Evolutionary conservation across 2,329 filamentous ascomycete genomes (phyloP).

Genomic region (Lojkania enalia): DNA sequence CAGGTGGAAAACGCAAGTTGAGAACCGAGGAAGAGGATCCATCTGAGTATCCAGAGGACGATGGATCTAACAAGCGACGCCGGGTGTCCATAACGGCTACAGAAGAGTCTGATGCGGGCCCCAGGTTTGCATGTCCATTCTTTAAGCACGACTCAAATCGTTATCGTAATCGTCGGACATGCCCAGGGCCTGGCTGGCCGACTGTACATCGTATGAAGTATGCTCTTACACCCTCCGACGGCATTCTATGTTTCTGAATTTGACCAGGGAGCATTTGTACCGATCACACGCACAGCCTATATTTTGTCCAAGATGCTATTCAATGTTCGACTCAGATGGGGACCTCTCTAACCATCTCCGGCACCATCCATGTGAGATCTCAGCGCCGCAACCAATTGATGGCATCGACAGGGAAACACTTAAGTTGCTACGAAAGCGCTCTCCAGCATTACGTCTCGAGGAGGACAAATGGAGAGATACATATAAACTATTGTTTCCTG

Average conservation of each 20-base stretch:
- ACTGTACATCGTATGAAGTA: constrained; percentile 49
- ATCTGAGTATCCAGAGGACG: constrained; percentile 26
- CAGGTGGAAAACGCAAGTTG: constrained; percentile 28
- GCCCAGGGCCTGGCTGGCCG: constrained; percentile 45
- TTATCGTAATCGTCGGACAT: constrained; percentile 42
- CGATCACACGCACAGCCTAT: constrained; percentile 44
- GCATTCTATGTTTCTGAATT: no score
- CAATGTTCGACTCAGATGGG: constrained; percentile 38
- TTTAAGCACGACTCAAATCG: constrained; percentile 46
- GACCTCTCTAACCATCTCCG: constrained; percentile 41
- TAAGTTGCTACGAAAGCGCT: constrained; percentile 41
- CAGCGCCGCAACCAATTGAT: constrained; percentile 32
- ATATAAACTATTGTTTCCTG: constrained; percentile 45
- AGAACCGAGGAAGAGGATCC: constrained; percentile 23
- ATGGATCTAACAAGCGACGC: constrained; percentile 29
- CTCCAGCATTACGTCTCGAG: constrained; percentile 34
- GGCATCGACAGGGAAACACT: constrained; percentile 46
- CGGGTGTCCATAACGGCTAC: constrained; percentile 28
- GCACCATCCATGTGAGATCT: constrained; percentile 26
- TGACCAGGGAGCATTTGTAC: constrained; percentile 49
- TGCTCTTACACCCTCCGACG: no score
- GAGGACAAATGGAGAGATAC: constrained; percentile 47
- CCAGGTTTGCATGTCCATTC: constrained; percentile 46
- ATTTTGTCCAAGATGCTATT: constrained; percentile 46
- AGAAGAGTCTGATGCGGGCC: constrained; percentile 29